A percentile compares a stretch with the other conserved stretches of the same genome.
Evolutionary conservation across 1,139 yeast species (phyloP).

Genomic region (Lodderomyces metapsilosis): DNA sequence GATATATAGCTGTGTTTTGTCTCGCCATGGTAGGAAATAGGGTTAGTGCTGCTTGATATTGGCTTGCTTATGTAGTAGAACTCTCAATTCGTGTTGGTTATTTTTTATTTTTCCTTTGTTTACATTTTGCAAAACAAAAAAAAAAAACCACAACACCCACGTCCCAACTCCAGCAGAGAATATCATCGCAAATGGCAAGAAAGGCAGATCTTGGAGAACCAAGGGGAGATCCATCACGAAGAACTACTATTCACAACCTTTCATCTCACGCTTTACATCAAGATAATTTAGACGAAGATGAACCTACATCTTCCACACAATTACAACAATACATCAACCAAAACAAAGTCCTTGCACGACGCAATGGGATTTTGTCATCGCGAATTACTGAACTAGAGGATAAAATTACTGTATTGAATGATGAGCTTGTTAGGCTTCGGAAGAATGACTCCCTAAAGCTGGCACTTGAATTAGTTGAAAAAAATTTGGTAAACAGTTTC

Average conservation of each 20-base stretch:
- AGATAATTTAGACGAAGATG: background rate
- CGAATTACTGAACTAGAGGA: conserved; percentile 52
- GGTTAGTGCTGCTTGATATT: too few species aligned
- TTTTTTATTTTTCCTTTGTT: conserved; percentile 8
- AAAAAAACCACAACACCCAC: too few species aligned
- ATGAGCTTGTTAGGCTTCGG: conserved; percentile 42
- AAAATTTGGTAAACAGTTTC: conserved; percentile 39
- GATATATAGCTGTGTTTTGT: conserved; percentile 20
- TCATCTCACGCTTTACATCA: background rate
- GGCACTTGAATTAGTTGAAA: conserved; percentile 8
- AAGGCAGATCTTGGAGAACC: conserved; percentile 4
- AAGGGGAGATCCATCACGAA: background rate
- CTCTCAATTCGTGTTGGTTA: too few species aligned
- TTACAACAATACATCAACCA: conserved; percentile 24
- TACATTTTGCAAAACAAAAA: background rate
- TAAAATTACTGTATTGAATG: conserved; percentile 43
- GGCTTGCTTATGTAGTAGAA: too few species aligned
- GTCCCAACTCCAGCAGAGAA: too few species aligned
- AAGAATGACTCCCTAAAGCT: conserved; percentile 11
- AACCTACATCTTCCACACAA: conserved; percentile 1
- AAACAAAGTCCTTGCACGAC: conserved; percentile 55
- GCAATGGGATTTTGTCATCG: conserved; percentile 49
- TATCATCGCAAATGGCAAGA: conserved; percentile 9
- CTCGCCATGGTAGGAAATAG: conserved; percentile 12
- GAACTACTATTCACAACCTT: background rate